These are phyloP conservation scores for Globomyces sp. DNA, from an alignment of 371 early-diverging fungal genomes.

Conservation along the genomic window DNA sequence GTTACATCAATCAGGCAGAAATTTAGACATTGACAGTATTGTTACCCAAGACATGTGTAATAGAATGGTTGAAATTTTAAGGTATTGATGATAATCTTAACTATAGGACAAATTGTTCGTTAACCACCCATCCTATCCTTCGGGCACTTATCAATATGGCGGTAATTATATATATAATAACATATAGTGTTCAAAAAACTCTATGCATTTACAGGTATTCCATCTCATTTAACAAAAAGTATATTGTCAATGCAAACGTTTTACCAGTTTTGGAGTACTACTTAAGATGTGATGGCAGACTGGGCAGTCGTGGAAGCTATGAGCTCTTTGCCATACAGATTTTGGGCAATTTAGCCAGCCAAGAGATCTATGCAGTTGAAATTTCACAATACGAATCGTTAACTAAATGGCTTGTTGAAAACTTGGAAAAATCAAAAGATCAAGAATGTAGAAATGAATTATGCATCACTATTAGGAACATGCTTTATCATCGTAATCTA, in stretches of 20 bases:
- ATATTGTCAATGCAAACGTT: conserved; percentile 7
- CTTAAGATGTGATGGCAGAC: neutral
- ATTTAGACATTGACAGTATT: conserved; percentile 17
- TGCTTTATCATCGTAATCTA: conserved; percentile 16
- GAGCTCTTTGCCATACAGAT: conserved; percentile 19
- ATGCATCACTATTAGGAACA: conserved; percentile 13
- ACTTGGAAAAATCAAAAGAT: neutral
- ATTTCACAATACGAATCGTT: neutral
- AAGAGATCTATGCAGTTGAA: neutral
- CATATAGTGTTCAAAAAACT: conserved; percentile 11
- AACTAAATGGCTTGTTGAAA: conserved; percentile 3
- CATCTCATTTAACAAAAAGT: neutral
- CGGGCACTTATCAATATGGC: conserved; percentile 22
- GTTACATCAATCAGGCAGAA: conserved; percentile 18
- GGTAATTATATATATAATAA: no score
- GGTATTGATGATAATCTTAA: neutral
- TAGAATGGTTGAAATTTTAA: conserved; percentile 19
- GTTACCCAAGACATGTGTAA: conserved; percentile 14
- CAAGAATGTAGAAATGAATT: conserved; percentile 11
- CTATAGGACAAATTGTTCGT: conserved; percentile 9
- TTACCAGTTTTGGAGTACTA: conserved; percentile 8
- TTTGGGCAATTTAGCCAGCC: conserved; percentile 14
- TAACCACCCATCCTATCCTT: conserved; percentile 22
- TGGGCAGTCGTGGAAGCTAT: neutral
- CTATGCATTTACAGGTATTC: conserved; percentile 4